These are phyloP conservation scores for Trypanosoma rangeli DNA, from an alignment of 208 protist genomes.

Conservation along the genomic window DNA sequence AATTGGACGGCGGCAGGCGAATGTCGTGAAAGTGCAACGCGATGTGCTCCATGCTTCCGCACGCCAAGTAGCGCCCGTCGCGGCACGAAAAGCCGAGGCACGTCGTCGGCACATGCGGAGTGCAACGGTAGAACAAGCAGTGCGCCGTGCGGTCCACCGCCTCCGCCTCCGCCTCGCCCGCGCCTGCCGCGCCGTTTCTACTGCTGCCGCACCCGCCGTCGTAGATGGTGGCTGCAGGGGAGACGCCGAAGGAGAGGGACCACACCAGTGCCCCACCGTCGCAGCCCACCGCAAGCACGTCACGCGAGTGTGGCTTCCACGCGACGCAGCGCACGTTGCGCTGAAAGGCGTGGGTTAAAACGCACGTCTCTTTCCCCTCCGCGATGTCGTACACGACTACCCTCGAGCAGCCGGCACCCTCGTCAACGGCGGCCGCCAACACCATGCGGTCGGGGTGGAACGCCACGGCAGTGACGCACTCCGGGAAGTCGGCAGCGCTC, in stretches of 20 bases:
- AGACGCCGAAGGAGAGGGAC: slow-evolving; percentile 37
- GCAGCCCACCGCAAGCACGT: slow-evolving; percentile 77
- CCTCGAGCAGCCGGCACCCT: slow-evolving; percentile 42
- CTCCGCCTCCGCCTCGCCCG: not conserved
- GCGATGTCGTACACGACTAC: slow-evolving; percentile 69
- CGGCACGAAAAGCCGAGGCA: slow-evolving; percentile 48
- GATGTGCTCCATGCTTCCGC: slow-evolving; percentile 45
- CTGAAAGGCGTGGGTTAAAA: slow-evolving; percentile 81
- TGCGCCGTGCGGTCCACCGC: slow-evolving; percentile 28
- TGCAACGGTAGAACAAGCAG: slow-evolving; percentile 68
- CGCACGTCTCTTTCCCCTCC: slow-evolving; percentile 30
- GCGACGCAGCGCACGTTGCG: slow-evolving; percentile 45
- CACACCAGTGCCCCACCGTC: slow-evolving; percentile 73
- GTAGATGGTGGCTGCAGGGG: slow-evolving; percentile 1
- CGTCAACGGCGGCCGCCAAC: slow-evolving; percentile 69
- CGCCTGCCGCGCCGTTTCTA: not conserved
- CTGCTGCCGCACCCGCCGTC: slow-evolving; percentile 11
- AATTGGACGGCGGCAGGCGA: slow-evolving; percentile 28
- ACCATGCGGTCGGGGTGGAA: slow-evolving; percentile 59
- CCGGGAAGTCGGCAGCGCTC: slow-evolving; percentile 28
- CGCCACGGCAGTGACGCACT: slow-evolving; percentile 59
- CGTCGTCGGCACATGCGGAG: slow-evolving; percentile 38
- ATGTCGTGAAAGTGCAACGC: slow-evolving; percentile 64
- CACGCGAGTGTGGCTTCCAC: slow-evolving; percentile 70
- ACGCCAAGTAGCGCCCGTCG: slow-evolving; percentile 62